Conservation (phyloP, 2,329 filamentous ascomycete species). For the Cercospora berteroae region DNA sequence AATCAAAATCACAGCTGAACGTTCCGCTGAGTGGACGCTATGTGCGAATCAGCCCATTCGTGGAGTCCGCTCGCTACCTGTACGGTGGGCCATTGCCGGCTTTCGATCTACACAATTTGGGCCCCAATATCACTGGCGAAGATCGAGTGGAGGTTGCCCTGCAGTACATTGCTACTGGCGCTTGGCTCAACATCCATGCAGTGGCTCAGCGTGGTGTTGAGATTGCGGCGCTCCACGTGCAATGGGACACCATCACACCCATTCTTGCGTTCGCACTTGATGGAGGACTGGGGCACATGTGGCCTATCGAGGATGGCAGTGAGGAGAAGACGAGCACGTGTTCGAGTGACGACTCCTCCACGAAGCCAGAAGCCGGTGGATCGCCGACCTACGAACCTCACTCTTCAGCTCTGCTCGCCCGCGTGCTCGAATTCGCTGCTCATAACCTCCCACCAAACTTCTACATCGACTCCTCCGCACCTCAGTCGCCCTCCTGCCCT, state of each 20-base stretch:
- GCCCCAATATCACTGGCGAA: conserved; percentile 16
- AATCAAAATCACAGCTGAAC: conserved; percentile 22
- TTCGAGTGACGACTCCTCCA: conserved; percentile 33
- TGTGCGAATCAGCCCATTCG: conserved; percentile 28
- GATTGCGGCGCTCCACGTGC: conserved; percentile 57
- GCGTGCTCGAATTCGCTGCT: conserved; percentile 59
- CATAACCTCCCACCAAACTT: conserved; percentile 61
- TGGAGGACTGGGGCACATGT: conserved; percentile 43
- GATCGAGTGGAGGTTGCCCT: conserved; percentile 46
- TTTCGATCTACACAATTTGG: conserved; percentile 22
- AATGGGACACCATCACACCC: conserved; percentile 62
- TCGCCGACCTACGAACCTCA: conserved; percentile 53
- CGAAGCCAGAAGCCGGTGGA: conserved; percentile 24
- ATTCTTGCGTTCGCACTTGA: conserved; percentile 60
- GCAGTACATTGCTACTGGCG: conserved; percentile 63
- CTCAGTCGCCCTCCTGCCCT: conserved; percentile 49
- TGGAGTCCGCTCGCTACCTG: conserved; percentile 34
- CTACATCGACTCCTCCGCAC: conserved; percentile 53
- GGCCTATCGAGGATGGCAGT: conserved; percentile 35
- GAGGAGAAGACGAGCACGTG: conserved; percentile 41
- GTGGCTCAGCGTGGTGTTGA: conserved; percentile 60
- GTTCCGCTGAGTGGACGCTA: conserved; percentile 26
- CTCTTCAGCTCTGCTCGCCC: conserved; percentile 55
- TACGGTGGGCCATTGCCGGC: conserved; percentile 36
- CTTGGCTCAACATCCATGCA: conserved; percentile 54